Base-by-base conservation (phyloP, 2,329 filamentous ascomycete genomes). In the Xylaria sp. region DNA sequence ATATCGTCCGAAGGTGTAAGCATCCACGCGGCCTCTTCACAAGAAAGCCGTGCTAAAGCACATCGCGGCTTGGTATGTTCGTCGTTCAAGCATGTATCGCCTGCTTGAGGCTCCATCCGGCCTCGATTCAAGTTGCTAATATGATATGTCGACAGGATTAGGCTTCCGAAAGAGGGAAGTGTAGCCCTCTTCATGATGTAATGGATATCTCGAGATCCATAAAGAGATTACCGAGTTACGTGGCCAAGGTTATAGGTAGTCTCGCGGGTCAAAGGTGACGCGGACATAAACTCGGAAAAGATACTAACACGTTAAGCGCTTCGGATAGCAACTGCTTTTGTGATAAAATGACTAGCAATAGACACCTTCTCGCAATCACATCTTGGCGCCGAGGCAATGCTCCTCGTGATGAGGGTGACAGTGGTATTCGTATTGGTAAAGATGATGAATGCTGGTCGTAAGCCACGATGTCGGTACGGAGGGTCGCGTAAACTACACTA, bases 361-460 rank as follows among this genome's bases (percentile, higher is more conserved):
- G 10, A 35, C 38, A 37, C 37, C 11, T 43, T 58, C 23, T 53
- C n/a, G 27, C 23, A 25, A 51, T 51, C 27, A 23, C 51, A 44
- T 58, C 60, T 63, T 60, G 60, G 60, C 60, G 60, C 60, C 56
- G 43, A 62, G 59, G 58, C 54, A 54, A 47, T 37, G 27, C 8
- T 37, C 49, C 48, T 41, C 59, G 55, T 58, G 48, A 62, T 54
- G 19, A 49, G 54, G 35, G 31, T 10, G 17, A 47, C 19, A 43
- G 31, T 29, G 37, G 51, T 19, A 21, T 58, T 47, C 35, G 43
- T 49, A 58, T 62, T 62, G 43, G 37, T 62, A 58, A 58, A 21
- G 54, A 51, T 63, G 60, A 63, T 63, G 56, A 60, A 60, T 54
- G 35, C 3, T 9, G 17, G 43, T 54, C 54, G 49, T 54, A 40